Evolutionary conservation across 2,329 filamentous ascomycete genomes (phyloP).

Genomic region (Neofusicoccum kwambonambiense): DNA sequence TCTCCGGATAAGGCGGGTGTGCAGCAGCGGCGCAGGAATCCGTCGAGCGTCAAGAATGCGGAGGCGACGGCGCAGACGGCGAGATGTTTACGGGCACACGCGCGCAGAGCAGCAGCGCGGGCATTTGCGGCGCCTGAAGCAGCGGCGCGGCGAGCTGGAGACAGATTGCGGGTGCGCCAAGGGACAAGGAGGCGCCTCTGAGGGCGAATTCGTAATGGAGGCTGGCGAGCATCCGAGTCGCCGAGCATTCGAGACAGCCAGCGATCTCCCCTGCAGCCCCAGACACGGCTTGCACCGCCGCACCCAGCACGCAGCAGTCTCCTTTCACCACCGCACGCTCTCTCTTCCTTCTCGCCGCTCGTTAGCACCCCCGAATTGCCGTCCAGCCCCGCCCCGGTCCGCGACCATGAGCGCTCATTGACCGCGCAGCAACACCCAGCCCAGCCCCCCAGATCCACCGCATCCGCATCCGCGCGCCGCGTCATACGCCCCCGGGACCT

Average conservation of each 20-base stretch:
- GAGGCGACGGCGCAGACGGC: not conserved
- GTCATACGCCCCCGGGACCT: slow-evolving; percentile 22
- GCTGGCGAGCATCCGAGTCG: slow-evolving; percentile 2
- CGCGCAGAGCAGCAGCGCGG: not conserved
- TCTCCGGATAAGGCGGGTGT: not conserved
- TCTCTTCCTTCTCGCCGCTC: not conserved
- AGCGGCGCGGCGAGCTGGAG: not conserved
- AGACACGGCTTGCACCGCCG: slow-evolving; percentile 8
- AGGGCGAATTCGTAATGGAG: slow-evolving; percentile 16
- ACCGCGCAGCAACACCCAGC: not conserved
- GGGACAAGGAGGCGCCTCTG: slow-evolving; percentile 7
- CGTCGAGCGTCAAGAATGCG: not conserved
- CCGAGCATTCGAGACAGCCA: slow-evolving; percentile 12
- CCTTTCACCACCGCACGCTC: slow-evolving; percentile 11
- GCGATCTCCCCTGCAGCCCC: slow-evolving; percentile 8
- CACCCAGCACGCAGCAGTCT: slow-evolving; percentile 10
- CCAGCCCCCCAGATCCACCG: not conserved
- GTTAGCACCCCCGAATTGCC: not conserved
- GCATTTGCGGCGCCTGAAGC: not conserved
- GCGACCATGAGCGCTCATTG: slow-evolving; percentile 17
- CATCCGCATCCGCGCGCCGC: slow-evolving; percentile 1
- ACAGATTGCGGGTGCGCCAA: not conserved
- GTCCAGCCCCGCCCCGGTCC: not conserved
- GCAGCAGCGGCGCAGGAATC: not conserved
- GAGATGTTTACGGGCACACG: not conserved